Percentiles rank a stretch among this genome's conserved stretches.
phyloP scores from a whole-genome alignment of 23 red algal genomes.

The Agarophyton chilense region DNA sequence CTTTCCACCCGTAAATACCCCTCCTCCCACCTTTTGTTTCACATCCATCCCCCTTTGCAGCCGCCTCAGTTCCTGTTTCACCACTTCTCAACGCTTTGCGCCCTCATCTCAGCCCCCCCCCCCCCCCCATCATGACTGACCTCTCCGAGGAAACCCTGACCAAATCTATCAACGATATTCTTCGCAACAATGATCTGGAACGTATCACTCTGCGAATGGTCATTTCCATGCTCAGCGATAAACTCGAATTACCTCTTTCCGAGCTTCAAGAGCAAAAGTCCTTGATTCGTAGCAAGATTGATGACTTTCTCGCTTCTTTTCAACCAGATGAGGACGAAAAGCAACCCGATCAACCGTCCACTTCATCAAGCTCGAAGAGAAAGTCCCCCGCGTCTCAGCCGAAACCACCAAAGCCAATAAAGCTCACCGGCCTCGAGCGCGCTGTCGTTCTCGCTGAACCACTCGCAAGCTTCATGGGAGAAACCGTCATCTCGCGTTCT shows the following conservation, averaged over 20 bases:
- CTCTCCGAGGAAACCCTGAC: constrained; percentile 35
- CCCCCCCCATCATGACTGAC: not conserved
- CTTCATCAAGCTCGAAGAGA: constrained; percentile 21
- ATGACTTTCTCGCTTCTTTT: constrained; percentile 41
- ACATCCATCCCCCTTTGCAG: not conserved
- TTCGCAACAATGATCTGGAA: constrained; percentile 56
- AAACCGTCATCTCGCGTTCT: constrained; percentile 61
- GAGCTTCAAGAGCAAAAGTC: constrained; percentile 32
- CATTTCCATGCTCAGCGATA: constrained; percentile 55
- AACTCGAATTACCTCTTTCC: not conserved
- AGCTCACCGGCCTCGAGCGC: constrained; percentile 59
- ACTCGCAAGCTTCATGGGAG: constrained; percentile 62
- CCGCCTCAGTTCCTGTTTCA: not conserved
- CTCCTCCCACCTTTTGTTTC: not conserved
- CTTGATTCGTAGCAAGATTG: constrained; percentile 52
- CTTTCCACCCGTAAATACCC: not conserved
- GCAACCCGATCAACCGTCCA: not conserved
- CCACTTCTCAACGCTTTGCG: not conserved
- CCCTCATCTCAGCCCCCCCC: not conserved
- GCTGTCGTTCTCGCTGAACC: constrained; percentile 77
- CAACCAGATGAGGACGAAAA: not conserved
- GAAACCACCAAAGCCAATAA: constrained; percentile 40
- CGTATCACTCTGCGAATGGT: constrained; percentile 68
- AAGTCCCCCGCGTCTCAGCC: not conserved
- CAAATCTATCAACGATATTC: constrained; percentile 40